These are phyloP conservation scores for Coniochaeta ligniaria DNA, from an alignment of 2,329 filamentous ascomycete genomes.

Conservation along the genomic window DNA sequence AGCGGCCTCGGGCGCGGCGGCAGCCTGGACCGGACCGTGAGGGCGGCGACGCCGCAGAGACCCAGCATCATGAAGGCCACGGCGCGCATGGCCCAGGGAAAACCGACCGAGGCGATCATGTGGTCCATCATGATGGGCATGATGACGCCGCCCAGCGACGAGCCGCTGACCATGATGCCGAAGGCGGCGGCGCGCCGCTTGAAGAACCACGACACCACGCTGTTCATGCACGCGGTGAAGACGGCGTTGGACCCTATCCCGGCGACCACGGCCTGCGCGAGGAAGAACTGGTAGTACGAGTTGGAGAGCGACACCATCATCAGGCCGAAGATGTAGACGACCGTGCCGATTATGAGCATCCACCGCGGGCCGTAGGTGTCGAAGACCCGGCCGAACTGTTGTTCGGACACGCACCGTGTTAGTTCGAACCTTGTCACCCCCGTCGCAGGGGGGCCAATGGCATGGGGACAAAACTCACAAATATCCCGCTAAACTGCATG, in stretches of 20 bases:
- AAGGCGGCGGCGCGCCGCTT: slow-evolving; percentile 37
- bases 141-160: slow-evolving; percentile 41
- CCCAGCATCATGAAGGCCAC: slow-evolving; percentile 28
- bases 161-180: slow-evolving; percentile 39
- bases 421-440: no score
- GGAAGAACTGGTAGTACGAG: slow-evolving; percentile 32
- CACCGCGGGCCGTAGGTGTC: slow-evolving; percentile 53
- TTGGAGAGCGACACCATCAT: slow-evolving; percentile 51
- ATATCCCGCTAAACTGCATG: slow-evolving; percentile 37
- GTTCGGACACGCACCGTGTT: background rate
- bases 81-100: slow-evolving; percentile 30
- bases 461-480: slow-evolving; percentile 17
- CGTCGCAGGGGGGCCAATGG: no score
- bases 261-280: slow-evolving; percentile 26
- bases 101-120: slow-evolving; percentile 36
- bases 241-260: slow-evolving; percentile 25
- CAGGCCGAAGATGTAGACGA: slow-evolving; percentile 48
- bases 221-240: slow-evolving; percentile 26
- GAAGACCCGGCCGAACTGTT: slow-evolving; percentile 27
- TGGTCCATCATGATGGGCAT: slow-evolving; percentile 53
- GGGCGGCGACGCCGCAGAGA: slow-evolving; percentile 20
- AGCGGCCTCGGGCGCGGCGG: slow-evolving; percentile 29
- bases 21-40: slow-evolving; percentile 26
- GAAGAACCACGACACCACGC: slow-evolving; percentile 38
- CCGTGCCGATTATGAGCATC: slow-evolving; percentile 42